Evolutionary conservation across 192 early-diverging fungal species (phyloP).

Genomic region (Pilaira anomala): DNA sequence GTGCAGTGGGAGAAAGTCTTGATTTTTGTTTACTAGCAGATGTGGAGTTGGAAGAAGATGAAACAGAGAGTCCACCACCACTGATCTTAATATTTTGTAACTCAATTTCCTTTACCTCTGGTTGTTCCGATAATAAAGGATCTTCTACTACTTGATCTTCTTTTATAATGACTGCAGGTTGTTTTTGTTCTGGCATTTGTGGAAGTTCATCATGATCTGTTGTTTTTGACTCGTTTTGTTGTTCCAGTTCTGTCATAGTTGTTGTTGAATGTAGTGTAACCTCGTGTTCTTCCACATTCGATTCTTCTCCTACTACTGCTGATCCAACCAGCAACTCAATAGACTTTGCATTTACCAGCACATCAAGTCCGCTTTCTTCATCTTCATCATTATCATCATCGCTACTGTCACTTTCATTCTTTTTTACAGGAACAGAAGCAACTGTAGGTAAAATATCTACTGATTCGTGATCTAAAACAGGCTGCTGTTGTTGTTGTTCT

Average conservation of each 20-base stretch:
- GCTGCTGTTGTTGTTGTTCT: too few relatives aligned
- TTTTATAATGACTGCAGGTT: neutral
- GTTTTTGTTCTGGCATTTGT: neutral
- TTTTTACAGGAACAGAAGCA: neutral
- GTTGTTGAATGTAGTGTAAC: constrained; percentile 4
- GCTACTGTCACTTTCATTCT: neutral
- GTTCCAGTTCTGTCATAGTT: neutral
- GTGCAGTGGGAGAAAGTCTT: constrained; percentile 28
- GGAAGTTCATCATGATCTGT: neutral
- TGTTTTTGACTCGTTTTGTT: neutral
- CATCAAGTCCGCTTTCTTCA: constrained; percentile 11
- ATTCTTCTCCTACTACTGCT: neutral
- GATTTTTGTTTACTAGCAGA: constrained; percentile 10
- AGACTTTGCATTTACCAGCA: neutral
- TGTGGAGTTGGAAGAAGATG: constrained; percentile 1
- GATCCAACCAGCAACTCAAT: neutral
- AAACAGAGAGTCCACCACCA: neutral
- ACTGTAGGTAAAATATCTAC: neutral
- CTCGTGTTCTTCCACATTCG: constrained; percentile 8
- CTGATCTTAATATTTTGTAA: too few relatives aligned
- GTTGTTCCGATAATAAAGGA: neutral
- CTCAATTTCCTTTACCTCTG: too few relatives aligned
- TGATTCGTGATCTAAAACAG: neutral
- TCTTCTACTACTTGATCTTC: neutral
- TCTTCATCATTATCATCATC: constrained; percentile 4